Conservation (phyloP, 208 protist genomes). For the Leishmania turanica region DNA sequence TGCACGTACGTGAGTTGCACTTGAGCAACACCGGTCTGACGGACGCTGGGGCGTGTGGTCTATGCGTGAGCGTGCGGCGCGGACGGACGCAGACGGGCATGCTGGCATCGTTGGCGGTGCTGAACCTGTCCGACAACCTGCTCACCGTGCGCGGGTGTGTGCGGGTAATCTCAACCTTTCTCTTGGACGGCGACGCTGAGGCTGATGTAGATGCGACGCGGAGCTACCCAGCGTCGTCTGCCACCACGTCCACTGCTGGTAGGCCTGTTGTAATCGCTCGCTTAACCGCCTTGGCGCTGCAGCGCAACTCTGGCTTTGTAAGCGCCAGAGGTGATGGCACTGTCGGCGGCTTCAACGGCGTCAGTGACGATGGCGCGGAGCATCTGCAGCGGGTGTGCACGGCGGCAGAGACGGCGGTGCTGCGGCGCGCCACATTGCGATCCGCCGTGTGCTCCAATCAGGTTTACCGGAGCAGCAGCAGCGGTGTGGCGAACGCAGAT, state of each 20-base stretch:
- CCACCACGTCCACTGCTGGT: conserved; percentile 4
- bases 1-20: conserved; percentile 56
- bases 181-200: conserved; percentile 31
- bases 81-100: conserved; percentile 38
- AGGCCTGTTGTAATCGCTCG: conserved; percentile 9
- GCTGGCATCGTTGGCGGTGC: conserved; percentile 44
- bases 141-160: conserved; percentile 58
- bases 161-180: conserved; percentile 47
- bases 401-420: conserved; percentile 20
- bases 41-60: conserved; percentile 53
- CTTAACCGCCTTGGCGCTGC: conserved; percentile 36
- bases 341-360: conserved; percentile 15
- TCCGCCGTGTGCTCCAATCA: conserved; percentile 5
- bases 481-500: not conserved
- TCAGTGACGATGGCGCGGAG: not conserved
- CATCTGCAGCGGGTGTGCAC: conserved; percentile 29
- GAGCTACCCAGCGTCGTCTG: not conserved
- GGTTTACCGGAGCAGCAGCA: not conserved
- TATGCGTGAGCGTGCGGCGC: conserved; percentile 43
- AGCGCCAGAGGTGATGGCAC: conserved; percentile 14
- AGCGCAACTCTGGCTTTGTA: conserved; percentile 49
- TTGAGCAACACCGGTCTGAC: conserved; percentile 65
- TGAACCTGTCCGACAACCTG: conserved; percentile 70
- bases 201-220: not conserved
- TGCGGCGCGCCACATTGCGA: conserved; percentile 23